A percentile compares a stretch with the other conserved stretches of the same genome.
Conservation (phyloP, 768 basidiomycete genomes). For the Boletus subcaerulescens region DNA sequence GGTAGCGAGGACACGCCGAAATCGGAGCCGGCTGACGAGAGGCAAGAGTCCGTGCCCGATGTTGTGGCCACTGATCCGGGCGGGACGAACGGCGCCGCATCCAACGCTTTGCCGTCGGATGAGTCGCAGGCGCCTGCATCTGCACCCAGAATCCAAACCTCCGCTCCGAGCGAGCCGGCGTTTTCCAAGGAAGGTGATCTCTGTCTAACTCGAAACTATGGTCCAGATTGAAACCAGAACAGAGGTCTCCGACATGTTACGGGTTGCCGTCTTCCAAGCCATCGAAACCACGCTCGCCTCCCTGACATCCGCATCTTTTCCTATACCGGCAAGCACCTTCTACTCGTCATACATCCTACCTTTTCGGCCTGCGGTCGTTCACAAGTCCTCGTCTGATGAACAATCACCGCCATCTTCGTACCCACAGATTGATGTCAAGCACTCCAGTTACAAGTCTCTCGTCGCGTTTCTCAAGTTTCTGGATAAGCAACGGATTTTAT, state of each 20-base stretch:
- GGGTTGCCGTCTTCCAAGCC: conserved; percentile 61
- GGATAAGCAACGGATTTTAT: conserved; percentile 72
- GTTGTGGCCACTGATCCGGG: conserved; percentile 6
- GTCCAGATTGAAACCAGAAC: not conserved
- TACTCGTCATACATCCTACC: conserved; percentile 79
- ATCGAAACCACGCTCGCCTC: conserved; percentile 49
- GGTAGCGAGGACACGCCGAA: conserved; percentile 5
- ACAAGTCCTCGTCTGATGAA: conserved; percentile 11
- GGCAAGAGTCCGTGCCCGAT: conserved; percentile 9
- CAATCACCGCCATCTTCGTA: conserved; percentile 20
- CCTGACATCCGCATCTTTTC: conserved; percentile 56
- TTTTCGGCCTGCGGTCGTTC: conserved; percentile 62
- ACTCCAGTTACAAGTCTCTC: conserved; percentile 78
- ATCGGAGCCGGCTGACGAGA: conserved; percentile 8
- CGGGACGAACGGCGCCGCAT: conserved; percentile 26
- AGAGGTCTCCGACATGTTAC: conserved; percentile 45
- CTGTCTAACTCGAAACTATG: not conserved
- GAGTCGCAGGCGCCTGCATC: conserved; percentile 4
- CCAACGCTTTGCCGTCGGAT: conserved; percentile 5
- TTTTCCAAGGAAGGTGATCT: conserved; percentile 31
- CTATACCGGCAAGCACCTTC: conserved; percentile 71
- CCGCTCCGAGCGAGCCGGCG: conserved; percentile 10
- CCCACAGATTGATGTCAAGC: conserved; percentile 65
- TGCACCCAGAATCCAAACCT: not conserved
- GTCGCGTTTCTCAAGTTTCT: conserved; percentile 73